Base-by-base conservation (phyloP, 2,329 filamentous ascomycete species). In the Aspergillus brasiliensis region DNA sequence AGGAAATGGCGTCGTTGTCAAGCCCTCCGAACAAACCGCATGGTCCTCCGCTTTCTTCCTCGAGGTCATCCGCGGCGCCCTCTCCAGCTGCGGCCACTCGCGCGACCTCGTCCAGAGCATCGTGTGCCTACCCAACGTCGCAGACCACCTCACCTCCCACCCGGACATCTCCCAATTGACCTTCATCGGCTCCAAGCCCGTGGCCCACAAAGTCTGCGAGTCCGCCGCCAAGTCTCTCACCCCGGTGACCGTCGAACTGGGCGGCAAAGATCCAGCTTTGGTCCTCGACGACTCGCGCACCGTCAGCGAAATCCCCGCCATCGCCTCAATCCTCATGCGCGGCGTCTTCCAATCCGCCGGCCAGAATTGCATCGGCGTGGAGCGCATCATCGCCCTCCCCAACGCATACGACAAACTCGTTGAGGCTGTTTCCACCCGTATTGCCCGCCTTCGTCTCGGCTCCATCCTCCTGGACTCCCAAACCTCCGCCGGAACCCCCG, bases 321-420 rank as follows among this genome's bases (percentile, higher is more conserved):
- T 98, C 52, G 85, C 86, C 40, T 91, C 92, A 63, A 90, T 96
- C 64, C 85, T 98, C 63, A 88, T 99, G 79, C 88, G 95, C 56
- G 95, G 94, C 55, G 92, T 91, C 8, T 99, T 98, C 78, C 95
- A 99, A 77, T 92, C 92, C 54, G 89, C 92, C 15, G 95, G 95
- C 1, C 95, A 99, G 77, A 99, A 99, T 79, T 99, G 95, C 78
- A 94, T 99, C 72, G 95, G 95, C 57, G 94, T 97, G 67, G 95
- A 99, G 80, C 90, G 95, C 58, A 88, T 98, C 71, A 88, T 98
- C 67, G 91, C 90, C 23, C 84, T 91, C 15, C 88, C 91, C 1
- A 81, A 80, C n/a, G 83, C 91, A 54, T 96, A 98, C 79, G 83
- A 90, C 63, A 81, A 82, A 58, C 84, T 99, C 21, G 79, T 97